These are phyloP conservation scores for Dactylellina haptotyla DNA, from an alignment of 2,329 filamentous ascomycete species.

Conservation along the genomic window DNA sequence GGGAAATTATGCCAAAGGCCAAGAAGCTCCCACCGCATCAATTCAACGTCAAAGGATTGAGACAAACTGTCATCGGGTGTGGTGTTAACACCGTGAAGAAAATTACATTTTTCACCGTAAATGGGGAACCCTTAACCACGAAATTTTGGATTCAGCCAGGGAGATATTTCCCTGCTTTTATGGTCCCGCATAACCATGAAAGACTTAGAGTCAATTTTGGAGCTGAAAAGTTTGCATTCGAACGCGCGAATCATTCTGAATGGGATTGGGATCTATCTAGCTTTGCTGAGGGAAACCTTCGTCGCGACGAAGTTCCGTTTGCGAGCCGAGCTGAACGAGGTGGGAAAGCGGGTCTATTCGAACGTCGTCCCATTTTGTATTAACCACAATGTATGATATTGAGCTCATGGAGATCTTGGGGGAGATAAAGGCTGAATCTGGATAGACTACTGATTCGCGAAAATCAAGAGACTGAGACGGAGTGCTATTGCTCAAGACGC, in stretches of 20 bases:
- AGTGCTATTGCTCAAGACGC: no score
- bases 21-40: background rate
- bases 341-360: no score
- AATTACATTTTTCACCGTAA: conserved; percentile 4
- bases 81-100: background rate
- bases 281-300: background rate
- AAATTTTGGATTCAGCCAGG: background rate
- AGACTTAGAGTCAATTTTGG: conserved; percentile 15
- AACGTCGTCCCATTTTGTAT: no score
- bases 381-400: no score
- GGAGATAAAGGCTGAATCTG: no score
- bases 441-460: no score
- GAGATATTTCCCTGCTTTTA: conserved; percentile 2
- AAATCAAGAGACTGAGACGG: no score
- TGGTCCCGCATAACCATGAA: background rate
- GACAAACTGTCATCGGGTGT: background rate
- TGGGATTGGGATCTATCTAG: conserved; percentile 6
- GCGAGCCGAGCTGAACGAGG: background rate
- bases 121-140: background rate
- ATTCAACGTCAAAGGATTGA: background rate
- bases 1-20: background rate
- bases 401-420: no score
- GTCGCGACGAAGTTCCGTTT: background rate
- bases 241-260: conserved; percentile 6
- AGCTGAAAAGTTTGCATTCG: conserved; percentile 3